Base-by-base conservation (phyloP, 2,329 filamentous ascomycete genomes). In the Pseudogymnoascus sp. region DNA sequence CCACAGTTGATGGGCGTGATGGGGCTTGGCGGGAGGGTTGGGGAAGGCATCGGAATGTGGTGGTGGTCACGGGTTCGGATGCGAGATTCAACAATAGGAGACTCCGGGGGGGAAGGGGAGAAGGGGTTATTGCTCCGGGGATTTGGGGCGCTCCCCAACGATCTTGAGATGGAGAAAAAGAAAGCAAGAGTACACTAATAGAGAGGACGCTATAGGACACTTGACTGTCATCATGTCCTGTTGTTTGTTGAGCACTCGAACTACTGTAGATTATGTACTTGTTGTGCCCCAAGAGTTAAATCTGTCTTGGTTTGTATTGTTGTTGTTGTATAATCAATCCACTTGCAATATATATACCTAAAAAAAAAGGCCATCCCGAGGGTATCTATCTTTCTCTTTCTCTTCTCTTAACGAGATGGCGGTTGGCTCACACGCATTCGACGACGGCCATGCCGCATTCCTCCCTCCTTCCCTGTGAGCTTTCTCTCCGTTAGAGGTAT, bases 271-370 rank as follows among this genome's bases (percentile, higher is more conserved):
- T 24, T 24, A 24, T 38, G 4, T 38, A n/a, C n/a, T 24, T 24
- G 24, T 40, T 40, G n/a, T 47, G 24, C 42, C 24, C n/a, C 38
- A 19, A 42, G 33, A 35, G 24, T 24, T 24, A n/a, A 24, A 24
- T 24, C 4, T 29, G 26, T 29, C 26, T 29, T 29, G 11, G 8
- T 35, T 35, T 35, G 33, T 44, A 50, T 50, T 50, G n/a, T n/a
- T 31, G 24, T 31, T 53, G 16, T n/a, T 44, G 31, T 53, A 53
- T 24, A 53, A 53, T 53, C 47, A 44, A 44, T 50, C 47, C 47
- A 53, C 47, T 7, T 53, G 47, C 47, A 53, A 53, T 53, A 53
- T 53, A 53, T 53, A 53, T 53, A 53, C 47, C 47, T 53, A n/a
- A 53, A 53, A 53, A 53, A 50, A 53, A 50, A 11, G 47, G 47